Percentiles rank a stretch among this genome's conserved stretches.
phyloP scores from a whole-genome alignment of 2,329 filamentous ascomycete genomes.

The Cadophora malorum region DNA sequence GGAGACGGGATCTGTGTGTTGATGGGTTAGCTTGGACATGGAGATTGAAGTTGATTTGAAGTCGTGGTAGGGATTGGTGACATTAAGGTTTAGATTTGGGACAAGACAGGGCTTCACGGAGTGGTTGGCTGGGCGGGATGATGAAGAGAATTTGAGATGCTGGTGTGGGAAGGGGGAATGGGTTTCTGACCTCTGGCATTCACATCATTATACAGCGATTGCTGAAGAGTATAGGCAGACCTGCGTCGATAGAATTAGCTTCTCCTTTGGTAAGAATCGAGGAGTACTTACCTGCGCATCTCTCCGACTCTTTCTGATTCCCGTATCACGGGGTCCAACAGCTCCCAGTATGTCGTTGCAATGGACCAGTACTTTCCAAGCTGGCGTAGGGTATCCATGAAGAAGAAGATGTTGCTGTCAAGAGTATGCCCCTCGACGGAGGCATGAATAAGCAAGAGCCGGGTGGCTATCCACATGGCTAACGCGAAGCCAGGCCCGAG shows the following conservation, averaged over 20 bases:
- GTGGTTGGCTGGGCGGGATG: too few relatives aligned
- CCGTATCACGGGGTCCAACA: slow-evolving; percentile 1
- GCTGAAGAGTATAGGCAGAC: slow-evolving; percentile 6
- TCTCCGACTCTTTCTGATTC: not conserved
- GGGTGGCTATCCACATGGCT: slow-evolving; percentile 16
- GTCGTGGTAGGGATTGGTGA: too few relatives aligned
- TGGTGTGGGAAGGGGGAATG: too few relatives aligned
- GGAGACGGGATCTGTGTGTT: not conserved
- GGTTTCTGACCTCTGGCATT: not conserved
- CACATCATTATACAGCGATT: not conserved
- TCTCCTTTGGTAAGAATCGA: not conserved
- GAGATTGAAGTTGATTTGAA: not conserved
- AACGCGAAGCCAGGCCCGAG: slow-evolving; percentile 16
- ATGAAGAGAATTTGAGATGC: too few relatives aligned
- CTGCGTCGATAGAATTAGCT: not conserved
- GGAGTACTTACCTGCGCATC: slow-evolving; percentile 14
- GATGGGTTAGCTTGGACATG: too few relatives aligned
- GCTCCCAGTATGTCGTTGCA: slow-evolving; percentile 12
- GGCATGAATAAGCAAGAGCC: slow-evolving; percentile 15
- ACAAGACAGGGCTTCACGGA: too few relatives aligned
- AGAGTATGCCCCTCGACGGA: slow-evolving; percentile 11
- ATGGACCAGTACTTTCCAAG: slow-evolving; percentile 7
- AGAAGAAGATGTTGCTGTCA: slow-evolving; percentile 15
- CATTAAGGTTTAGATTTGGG: too few relatives aligned
- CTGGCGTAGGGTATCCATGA: slow-evolving; percentile 17